Percentiles rank a stretch among this genome's conserved stretches.
phyloP scores from a whole-genome alignment of 2,329 filamentous ascomycete species.

The Ascomycota sp. region DNA sequence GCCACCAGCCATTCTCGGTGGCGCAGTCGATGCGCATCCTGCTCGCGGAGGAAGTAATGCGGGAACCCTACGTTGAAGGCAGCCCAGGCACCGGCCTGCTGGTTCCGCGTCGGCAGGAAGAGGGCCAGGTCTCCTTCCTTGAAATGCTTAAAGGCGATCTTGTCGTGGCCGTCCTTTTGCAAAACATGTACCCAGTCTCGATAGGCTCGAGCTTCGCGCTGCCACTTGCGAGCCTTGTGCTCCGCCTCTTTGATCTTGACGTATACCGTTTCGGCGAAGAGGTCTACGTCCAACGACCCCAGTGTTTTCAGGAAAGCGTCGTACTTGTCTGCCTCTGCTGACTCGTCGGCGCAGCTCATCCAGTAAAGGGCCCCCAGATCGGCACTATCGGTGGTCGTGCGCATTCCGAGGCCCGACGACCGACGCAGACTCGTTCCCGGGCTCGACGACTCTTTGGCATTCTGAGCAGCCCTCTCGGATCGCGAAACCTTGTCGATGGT shows the following conservation, averaged over 20 bases:
- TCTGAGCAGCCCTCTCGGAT: constrained; percentile 33
- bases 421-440: constrained; percentile 30
- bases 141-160: constrained; percentile 89
- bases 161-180: constrained; percentile 77
- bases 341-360: constrained; percentile 48
- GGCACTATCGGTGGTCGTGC: constrained; percentile 34
- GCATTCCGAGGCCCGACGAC: constrained; percentile 31
- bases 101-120: constrained; percentile 85
- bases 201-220: constrained; percentile 70
- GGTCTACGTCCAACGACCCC: constrained; percentile 62
- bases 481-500: constrained; percentile 51
- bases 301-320: constrained; percentile 52
- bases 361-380: constrained; percentile 65
- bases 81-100: constrained; percentile 87
- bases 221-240: constrained; percentile 79
- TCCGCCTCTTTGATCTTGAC: constrained; percentile 89
- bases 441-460: constrained; percentile 37
- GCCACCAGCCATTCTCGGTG: constrained; percentile 92
- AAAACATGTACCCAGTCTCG: constrained; percentile 66
- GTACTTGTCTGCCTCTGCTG: constrained; percentile 54
- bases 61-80: constrained; percentile 96
- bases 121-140: constrained; percentile 90
- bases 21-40: constrained; percentile 68
- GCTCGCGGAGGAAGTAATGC: constrained; percentile 89
- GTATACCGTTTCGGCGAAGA: constrained; percentile 66